phyloP scores from a whole-genome alignment of 23 red algal species.

The Chondrus crispus region DNA sequence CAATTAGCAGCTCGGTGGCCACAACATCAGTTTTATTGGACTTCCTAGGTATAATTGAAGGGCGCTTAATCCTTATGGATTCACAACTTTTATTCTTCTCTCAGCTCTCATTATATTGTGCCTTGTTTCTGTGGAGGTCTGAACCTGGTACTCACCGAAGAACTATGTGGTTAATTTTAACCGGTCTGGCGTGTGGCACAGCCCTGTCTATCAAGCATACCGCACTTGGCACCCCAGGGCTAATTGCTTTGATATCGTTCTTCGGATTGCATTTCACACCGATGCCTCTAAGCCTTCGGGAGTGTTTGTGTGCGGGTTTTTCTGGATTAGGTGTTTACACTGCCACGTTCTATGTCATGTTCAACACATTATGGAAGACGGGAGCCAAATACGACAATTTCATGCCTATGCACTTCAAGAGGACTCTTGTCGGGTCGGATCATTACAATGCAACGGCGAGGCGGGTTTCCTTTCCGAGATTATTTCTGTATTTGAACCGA shows the following conservation, averaged over 20 bases:
- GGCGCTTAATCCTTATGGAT: slow-evolving; percentile 86
- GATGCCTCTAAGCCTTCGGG: slow-evolving; percentile 23
- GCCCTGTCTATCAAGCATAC: slow-evolving; percentile 93
- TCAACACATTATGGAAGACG: slow-evolving; percentile 31
- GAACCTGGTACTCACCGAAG: slow-evolving; percentile 37
- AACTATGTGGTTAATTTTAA: slow-evolving; percentile 15
- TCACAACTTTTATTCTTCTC: slow-evolving; percentile 93
- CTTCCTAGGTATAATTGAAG: slow-evolving; percentile 76
- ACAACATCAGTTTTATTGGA: slow-evolving; percentile 58
- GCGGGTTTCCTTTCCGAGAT: slow-evolving; percentile 49
- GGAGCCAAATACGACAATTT: slow-evolving; percentile 68
- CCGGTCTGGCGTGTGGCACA: slow-evolving; percentile 60
- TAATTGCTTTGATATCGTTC: slow-evolving; percentile 80
- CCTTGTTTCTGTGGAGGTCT: slow-evolving; percentile 73
- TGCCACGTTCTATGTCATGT: slow-evolving; percentile 65
- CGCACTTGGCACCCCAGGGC: slow-evolving; percentile 80
- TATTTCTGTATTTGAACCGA: slow-evolving; percentile 81
- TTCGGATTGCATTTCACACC: slow-evolving; percentile 66
- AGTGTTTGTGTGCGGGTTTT: slow-evolving; percentile 63
- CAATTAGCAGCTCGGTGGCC: slow-evolving; percentile 41
- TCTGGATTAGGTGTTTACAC: slow-evolving; percentile 60
- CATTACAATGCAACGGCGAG: slow-evolving; percentile 66
- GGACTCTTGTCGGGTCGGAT: slow-evolving; percentile 59
- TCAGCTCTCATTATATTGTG: slow-evolving; percentile 55
- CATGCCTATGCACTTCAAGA: slow-evolving; percentile 62